These are phyloP conservation scores for Wickerhamomyces chaumierensis DNA, from an alignment of 805 yeast genomes.

Conservation along the genomic window DNA sequence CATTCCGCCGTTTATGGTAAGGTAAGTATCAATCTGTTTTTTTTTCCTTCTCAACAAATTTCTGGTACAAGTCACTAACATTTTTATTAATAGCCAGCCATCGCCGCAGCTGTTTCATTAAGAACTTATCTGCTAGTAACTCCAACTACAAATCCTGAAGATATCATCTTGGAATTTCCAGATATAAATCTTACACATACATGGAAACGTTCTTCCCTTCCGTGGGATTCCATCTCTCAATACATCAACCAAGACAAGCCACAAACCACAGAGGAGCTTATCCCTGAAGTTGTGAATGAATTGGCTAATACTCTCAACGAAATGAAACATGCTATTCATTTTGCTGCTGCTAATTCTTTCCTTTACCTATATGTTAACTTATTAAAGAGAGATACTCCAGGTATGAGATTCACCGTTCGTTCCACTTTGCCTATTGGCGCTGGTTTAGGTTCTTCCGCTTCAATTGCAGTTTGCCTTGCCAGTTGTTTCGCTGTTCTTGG, in stretches of 20 bases:
- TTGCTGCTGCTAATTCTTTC: constrained; percentile 74
- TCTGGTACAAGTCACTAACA: too few species aligned
- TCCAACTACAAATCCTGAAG: constrained; percentile 27
- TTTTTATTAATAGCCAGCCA: constrained; percentile 53
- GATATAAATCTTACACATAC: constrained; percentile 57
- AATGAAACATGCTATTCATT: constrained; percentile 47
- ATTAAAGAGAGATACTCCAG: constrained; percentile 34
- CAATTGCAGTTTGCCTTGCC: constrained; percentile 75
- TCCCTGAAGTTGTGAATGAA: constrained; percentile 43
- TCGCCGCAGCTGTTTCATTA: constrained; percentile 87
- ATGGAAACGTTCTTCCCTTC: constrained; percentile 55
- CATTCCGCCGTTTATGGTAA: constrained; percentile 90
- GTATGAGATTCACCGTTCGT: constrained; percentile 52
- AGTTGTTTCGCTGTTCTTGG: constrained; percentile 60
- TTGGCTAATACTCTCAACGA: constrained; percentile 33
- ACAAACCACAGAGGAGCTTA: constrained; percentile 39
- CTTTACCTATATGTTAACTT: constrained; percentile 62
- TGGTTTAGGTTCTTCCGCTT: constrained; percentile 91
- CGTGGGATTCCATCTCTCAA: constrained; percentile 35
- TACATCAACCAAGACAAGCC: constrained; percentile 11
- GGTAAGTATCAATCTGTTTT: constrained; percentile 19
- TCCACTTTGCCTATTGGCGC: constrained; percentile 94
- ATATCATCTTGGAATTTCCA: constrained; percentile 64
- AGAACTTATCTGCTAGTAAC: constrained; percentile 71
- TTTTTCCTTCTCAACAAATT: too few species aligned